phyloP scores from a whole-genome alignment of 768 basidiomycete species.

The Collybia mongolica region DNA sequence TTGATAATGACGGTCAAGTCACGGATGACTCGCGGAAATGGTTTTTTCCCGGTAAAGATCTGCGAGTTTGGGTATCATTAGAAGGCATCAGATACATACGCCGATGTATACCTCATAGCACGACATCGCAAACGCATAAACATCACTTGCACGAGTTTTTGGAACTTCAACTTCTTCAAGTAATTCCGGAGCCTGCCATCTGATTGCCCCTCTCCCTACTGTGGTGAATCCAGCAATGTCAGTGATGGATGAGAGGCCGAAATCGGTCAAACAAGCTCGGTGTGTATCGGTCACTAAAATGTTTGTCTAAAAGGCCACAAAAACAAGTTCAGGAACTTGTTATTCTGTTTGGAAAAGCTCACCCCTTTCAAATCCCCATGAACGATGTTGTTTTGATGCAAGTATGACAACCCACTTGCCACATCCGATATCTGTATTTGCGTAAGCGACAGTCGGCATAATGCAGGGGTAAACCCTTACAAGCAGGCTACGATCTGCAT shows the following conservation, averaged over 20 bases:
- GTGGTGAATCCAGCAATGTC: conserved; percentile 15
- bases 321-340: background rate
- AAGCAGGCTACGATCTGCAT: conserved; percentile 23
- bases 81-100: background rate
- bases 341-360: background rate
- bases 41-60: conserved; percentile 23
- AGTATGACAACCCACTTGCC: conserved; percentile 23
- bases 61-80: background rate
- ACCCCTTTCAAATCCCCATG: conserved; percentile 33
- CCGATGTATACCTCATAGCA: conserved; percentile 24
- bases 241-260: conserved; percentile 21
- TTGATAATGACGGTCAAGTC: conserved; percentile 13
- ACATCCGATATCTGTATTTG: conserved; percentile 18
- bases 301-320: conserved; percentile 15
- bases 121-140: conserved; percentile 25
- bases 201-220: conserved; percentile 16
- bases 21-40: conserved; percentile 15
- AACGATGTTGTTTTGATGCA: conserved; percentile 23
- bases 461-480: conserved; percentile 19
- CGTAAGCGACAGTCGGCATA: background rate
- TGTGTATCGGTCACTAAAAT: conserved; percentile 21
- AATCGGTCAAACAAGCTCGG: conserved; percentile 24
- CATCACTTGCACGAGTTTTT: conserved; percentile 20
- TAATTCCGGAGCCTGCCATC: conserved; percentile 29
- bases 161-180: conserved; percentile 4